phyloP scores from a whole-genome alignment of 495 filamentous ascomycete genomes.

The Hypoxylon subgilvum region DNA sequence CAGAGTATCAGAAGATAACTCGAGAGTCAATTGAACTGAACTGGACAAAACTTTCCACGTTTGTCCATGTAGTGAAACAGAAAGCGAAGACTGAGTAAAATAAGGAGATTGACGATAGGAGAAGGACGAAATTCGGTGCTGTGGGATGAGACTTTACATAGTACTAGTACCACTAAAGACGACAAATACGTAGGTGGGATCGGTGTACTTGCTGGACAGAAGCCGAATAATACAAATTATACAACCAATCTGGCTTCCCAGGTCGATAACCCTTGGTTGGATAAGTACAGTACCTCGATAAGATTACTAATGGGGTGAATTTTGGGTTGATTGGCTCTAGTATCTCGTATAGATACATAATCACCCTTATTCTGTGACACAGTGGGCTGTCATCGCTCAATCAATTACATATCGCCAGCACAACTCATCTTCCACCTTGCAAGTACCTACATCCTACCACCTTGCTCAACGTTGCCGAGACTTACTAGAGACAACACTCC shows the following conservation, averaged over 20 bases:
- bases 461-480: constrained; percentile 28
- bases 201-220: not conserved
- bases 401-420: constrained; percentile 42
- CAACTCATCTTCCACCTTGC: constrained; percentile 29
- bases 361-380: constrained; percentile 20
- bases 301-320: constrained; percentile 27
- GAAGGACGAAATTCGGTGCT: no score
- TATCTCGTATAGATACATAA: constrained; percentile 19
- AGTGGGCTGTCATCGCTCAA: constrained; percentile 23
- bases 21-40: no score
- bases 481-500: constrained; percentile 24
- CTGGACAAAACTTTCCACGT: no score
- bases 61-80: no score
- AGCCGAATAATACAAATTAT: not conserved
- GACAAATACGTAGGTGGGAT: constrained; percentile 2
- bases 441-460: constrained; percentile 33
- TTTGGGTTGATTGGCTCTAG: constrained; percentile 22
- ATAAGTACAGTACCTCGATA: constrained; percentile 10
- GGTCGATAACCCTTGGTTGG: not conserved
- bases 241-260: not conserved
- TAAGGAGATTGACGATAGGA: no score
- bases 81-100: no score
- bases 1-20: not conserved
- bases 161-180: not conserved
- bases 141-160: no score